A percentile compares a stretch with the other conserved stretches of the same genome.
phyloP scores from a whole-genome alignment of 2,329 filamentous ascomycete genomes.

The Ophiostoma quercus region DNA sequence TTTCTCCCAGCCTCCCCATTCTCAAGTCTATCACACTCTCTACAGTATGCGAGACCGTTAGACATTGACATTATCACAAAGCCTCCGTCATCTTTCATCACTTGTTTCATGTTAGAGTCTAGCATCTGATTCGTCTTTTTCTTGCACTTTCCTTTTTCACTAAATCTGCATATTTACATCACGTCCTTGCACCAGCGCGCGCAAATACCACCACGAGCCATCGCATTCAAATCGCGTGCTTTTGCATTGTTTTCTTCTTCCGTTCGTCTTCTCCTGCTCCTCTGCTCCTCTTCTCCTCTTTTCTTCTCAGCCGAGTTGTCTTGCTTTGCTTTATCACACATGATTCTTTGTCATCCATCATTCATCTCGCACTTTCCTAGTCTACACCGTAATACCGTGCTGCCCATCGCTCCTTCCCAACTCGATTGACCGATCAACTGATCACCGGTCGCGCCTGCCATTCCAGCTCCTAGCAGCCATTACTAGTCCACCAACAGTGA shows the following conservation, averaged over 20 bases:
- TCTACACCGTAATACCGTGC: background rate
- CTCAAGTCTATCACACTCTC: background rate
- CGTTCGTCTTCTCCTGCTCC: background rate
- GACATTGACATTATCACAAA: too few species aligned
- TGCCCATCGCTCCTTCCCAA: constrained; percentile 6
- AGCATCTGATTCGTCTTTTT: constrained; percentile 3
- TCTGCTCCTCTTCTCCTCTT: background rate
- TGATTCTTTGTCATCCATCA: background rate
- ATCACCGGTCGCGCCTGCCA: background rate
- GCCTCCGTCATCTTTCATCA: background rate
- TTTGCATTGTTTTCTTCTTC: constrained; percentile 1
- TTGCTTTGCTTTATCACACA: background rate
- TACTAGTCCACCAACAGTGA: constrained; percentile 4
- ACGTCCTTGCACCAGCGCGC: background rate
- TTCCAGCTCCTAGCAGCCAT: background rate
- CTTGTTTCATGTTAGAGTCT: background rate
- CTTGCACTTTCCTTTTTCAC: background rate
- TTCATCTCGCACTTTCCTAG: background rate
- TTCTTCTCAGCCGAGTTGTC: too few species aligned
- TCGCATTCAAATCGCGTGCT: constrained; percentile 6
- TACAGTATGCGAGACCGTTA: background rate
- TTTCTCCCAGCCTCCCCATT: background rate
- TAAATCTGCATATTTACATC: background rate
- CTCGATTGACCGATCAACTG: background rate
- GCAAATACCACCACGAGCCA: background rate